Evolutionary conservation across 148 eudicot genomes (phyloP), one percentile per base, ranked within the genome.

Genomic region (Rhododendron williamsianum): DNA sequence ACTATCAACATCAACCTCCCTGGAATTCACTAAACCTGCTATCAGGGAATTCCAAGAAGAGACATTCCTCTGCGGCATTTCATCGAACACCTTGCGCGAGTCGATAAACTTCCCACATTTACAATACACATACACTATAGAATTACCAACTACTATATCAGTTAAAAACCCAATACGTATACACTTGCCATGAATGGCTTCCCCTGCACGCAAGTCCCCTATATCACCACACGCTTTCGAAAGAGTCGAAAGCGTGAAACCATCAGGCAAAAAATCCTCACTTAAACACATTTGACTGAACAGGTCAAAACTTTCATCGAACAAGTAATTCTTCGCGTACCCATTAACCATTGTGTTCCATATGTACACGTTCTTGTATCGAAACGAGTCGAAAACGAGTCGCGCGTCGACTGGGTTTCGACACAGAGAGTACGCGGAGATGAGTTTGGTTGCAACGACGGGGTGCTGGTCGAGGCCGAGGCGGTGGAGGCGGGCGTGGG

Each of bases 41-140:
- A 91, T 76, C 60, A 88, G 12, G 25, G 85, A 85, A 81, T 91
- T 91, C 91, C 91, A 91, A 3, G 91, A 88, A 52, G 89, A 89
- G 19, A 84, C 86, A 78, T 43, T 90, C 49, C 87, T 91, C 2
- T 81, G 85, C 52, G 89, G 88, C 93, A 91, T 91, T 86, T 90
- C 91, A 49, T 86, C 91, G 21, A 91, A 91, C 88, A 91, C 74
- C 49, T 88, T 87, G n/a, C 72, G 51, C 1, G 86, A 65, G 74
- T 77, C 89, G 18, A 9, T 9, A 76, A 88, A 79, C 5, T 45
- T 38, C 49, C 54, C 87, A 80, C 88, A 90, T 82, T 85, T 90
- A n/a, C 85, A 27, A 48, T 90, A 91, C 91, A 90, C 86, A n/a
- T 65, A 81, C 85, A 88, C 69, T 77, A 91, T 35, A 3, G 91